phyloP scores from a whole-genome alignment of 1,284 basidiomycete genomes.

The Trichosporon sp. region DNA sequence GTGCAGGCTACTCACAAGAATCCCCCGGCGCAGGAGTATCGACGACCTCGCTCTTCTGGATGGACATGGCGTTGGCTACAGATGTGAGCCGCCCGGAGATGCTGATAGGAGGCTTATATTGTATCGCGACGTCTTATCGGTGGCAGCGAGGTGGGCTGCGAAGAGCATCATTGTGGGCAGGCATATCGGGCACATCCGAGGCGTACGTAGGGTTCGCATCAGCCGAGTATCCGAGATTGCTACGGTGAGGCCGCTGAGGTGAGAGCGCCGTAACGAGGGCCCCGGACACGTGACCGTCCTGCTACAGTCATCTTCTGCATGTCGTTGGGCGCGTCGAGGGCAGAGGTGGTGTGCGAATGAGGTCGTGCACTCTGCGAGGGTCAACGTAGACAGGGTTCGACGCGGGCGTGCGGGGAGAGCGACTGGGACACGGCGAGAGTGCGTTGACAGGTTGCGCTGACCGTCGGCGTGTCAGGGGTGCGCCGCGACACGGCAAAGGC shows the following conservation, averaged over 20 bases:
- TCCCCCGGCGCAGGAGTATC: not conserved
- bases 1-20: conserved; percentile 15
- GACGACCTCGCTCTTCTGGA: conserved; percentile 1
- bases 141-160: not conserved
- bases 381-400: not conserved
- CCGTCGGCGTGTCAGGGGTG: not conserved
- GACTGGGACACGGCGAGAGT: not conserved
- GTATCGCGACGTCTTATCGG: no score
- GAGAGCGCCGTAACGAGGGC: not conserved
- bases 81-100: not conserved
- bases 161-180: not conserved
- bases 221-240: not conserved
- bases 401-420: not conserved
- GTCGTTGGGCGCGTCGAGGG: no score
- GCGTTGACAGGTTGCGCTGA: not conserved
- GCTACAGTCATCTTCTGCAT: no score
- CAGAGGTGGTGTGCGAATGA: not conserved
- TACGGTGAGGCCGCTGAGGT: no score
- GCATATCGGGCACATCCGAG: not conserved
- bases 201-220: not conserved
- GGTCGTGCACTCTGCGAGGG: no score
- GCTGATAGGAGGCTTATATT: no score
- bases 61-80: not conserved
- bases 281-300: no score
- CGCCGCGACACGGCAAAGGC: not conserved